Conservation (phyloP, 176 grass and related monocot genomes). For the Coix lacrymajobi region DNA sequence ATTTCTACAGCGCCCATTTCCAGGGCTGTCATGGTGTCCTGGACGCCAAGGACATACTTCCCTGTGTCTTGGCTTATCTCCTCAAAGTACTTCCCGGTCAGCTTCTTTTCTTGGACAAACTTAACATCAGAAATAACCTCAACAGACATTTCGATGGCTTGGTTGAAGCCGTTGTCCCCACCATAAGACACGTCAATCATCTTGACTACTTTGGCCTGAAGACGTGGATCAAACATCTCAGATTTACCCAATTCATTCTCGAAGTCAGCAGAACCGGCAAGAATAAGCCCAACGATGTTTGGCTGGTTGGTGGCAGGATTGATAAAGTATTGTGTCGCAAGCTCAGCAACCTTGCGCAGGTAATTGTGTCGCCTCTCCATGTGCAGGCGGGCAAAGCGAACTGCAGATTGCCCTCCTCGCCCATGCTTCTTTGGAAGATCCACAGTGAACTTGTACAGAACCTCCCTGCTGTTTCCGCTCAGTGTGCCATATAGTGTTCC, state of each 20-base stretch:
- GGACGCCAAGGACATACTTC: conserved; percentile 54
- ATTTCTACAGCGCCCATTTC: conserved; percentile 53
- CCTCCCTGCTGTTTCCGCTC: conserved; percentile 51
- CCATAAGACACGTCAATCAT: conserved; percentile 54
- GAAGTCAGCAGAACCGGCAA: conserved; percentile 63
- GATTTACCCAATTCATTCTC: conserved; percentile 56
- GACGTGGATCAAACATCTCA: conserved; percentile 60
- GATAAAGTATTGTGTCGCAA: conserved; percentile 51
- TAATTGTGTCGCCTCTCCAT: conserved; percentile 74
- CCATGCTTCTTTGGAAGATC: conserved; percentile 66
- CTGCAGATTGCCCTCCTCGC: conserved; percentile 56
- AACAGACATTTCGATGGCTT: conserved; percentile 52
- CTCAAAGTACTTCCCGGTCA: conserved; percentile 63
- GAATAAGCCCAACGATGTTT: conserved; percentile 53
- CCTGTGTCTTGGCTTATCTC: conserved; percentile 59
- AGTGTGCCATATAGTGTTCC: conserved; percentile 56
- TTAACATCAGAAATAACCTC: conserved; percentile 57
- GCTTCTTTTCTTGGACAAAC: conserved; percentile 72
- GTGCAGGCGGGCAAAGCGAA: conserved; percentile 56
- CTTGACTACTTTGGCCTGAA: conserved; percentile 54
- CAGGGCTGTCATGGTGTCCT: conserved; percentile 51
- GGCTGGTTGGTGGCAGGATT: conserved; percentile 57
- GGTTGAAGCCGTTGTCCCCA: conserved; percentile 61
- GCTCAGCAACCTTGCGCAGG: conserved; percentile 54
- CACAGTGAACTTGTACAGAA: conserved; percentile 52